Evolutionary conservation across 179 eudicot species (phyloP).

Genomic region (Spinacia oleracea): DNA sequence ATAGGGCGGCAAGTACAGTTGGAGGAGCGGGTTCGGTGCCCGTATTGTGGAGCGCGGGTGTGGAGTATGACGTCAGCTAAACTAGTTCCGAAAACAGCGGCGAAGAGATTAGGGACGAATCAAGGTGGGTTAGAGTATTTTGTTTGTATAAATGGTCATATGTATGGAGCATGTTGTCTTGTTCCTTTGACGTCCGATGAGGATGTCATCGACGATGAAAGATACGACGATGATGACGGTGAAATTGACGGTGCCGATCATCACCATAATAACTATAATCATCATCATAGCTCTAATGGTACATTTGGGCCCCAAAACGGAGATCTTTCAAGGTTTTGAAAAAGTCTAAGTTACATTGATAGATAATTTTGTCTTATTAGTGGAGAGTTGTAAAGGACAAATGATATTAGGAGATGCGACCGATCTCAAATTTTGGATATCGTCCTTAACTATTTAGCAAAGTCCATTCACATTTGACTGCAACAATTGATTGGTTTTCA

Average conservation of each 20-base stretch:
- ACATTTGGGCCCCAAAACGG: not conserved
- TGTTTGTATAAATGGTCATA: constrained; percentile 83
- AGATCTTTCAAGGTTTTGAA: not conserved
- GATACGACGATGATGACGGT: not conserved
- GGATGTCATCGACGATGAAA: constrained; percentile 2
- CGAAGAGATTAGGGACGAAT: constrained; percentile 60
- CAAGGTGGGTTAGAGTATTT: constrained; percentile 70
- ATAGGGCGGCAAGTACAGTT: constrained; percentile 53
- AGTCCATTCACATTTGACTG: too few relatives aligned
- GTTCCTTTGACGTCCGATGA: constrained; percentile 60
- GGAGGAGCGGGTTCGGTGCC: constrained; percentile 63
- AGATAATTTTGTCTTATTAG: not conserved
- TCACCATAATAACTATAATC: too few relatives aligned
- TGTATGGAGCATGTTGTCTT: constrained; percentile 83
- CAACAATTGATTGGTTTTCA: too few relatives aligned
- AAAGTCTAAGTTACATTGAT: not conserved
- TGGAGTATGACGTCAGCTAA: constrained; percentile 83
- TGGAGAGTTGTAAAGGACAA: too few relatives aligned
- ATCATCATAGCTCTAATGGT: not conserved
- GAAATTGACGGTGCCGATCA: not conserved
- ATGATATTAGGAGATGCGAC: too few relatives aligned
- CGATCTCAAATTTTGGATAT: too few relatives aligned
- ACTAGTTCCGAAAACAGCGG: constrained; percentile 64
- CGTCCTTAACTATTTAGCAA: too few relatives aligned
- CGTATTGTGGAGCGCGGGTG: constrained; percentile 75